Base-by-base conservation (phyloP, 2,329 filamentous ascomycete species). In the Pseudocercospora fijiensis region DNA sequence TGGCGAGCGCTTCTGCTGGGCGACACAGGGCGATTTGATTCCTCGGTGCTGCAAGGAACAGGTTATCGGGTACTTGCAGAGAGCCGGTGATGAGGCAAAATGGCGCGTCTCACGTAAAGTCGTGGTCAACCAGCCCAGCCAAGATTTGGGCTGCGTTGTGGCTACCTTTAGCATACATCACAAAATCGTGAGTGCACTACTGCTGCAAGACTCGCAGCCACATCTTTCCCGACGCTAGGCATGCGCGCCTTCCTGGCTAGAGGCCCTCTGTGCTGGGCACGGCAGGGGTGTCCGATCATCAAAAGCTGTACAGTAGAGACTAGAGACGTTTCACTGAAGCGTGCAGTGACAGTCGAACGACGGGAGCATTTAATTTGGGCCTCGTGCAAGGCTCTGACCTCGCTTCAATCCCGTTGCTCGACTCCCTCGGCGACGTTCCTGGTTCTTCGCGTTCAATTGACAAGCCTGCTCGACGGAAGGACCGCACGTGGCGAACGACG, bases 21-120 rank as follows among this genome's bases (percentile, higher is more conserved):
- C 45, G 22, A 60, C 64, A 62, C 61, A 61, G 53, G 33, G 30
- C 57, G 61, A 65, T 65, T 65, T 65, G 63, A 60, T 57, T 56
- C 63, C 45, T 45, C 51, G 41, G 60, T 53, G 58, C 59, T 57
- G 65, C 62, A 67, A 65, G 65, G 62, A 62, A 57, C 58, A 41
- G 37, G 24, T 58, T 58, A 16, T 51, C 64, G 64, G 61, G 61
- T 64, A 57, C 45, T 28, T 56, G 58, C 64, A 64, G 64, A n/a
- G 53, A 41, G 37, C 16, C 57, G 28, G 58, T 52, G 28, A 57
- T 58, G 57, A 47, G 11, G 57, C 57, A 53, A 16, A 28, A 27
- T 16, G 4, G 26, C 41, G 10, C 52, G 64, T 66, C 61, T 64
- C 64, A 63, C 61, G 56, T 66, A 59, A 55, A 66, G 57, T 55